Percentiles rank a stretch among this genome's conserved stretches.
Evolutionary conservation across 257 asterid species (phyloP).

Genomic region (Solanum bulbocastanum): DNA sequence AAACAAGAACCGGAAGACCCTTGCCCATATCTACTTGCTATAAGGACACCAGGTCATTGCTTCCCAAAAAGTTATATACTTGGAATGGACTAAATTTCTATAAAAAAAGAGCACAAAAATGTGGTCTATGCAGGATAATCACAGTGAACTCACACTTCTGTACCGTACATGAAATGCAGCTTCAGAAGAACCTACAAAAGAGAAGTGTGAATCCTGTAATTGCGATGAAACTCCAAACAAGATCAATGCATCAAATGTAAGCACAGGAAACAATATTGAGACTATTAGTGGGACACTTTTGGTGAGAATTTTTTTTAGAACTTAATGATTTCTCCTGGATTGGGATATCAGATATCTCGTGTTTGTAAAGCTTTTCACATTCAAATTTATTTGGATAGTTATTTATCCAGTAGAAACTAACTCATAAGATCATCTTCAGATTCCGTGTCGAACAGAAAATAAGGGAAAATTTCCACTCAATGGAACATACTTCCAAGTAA

Average conservation of each 20-base stretch:
- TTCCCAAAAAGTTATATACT: neutral
- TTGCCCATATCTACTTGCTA: conserved; percentile 17
- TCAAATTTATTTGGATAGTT: neutral
- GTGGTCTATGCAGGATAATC: neutral
- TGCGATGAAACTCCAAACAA: neutral
- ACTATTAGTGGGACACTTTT: conserved; percentile 18
- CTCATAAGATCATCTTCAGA: neutral
- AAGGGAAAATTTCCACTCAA: conserved; percentile 24
- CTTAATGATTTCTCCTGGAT: neutral
- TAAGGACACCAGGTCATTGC: conserved; percentile 17
- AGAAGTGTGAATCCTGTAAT: neutral
- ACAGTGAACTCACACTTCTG: neutral
- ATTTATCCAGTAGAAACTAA: neutral
- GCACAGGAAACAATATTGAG: neutral
- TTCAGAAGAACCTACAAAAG: neutral
- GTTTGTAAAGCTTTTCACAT: neutral
- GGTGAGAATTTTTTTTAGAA: conserved; percentile 5
- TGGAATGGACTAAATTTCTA: neutral
- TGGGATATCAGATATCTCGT: neutral
- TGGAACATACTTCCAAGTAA: conserved; percentile 24
- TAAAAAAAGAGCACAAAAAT: neutral
- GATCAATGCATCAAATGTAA: neutral
- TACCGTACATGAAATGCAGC: neutral
- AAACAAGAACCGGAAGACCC: conserved; percentile 8
- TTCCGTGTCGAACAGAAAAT: conserved; percentile 15